These are phyloP conservation scores for Brachypodium distachyon DNA, from an alignment of 202 grass and related monocot species.

Conservation along the genomic window DNA sequence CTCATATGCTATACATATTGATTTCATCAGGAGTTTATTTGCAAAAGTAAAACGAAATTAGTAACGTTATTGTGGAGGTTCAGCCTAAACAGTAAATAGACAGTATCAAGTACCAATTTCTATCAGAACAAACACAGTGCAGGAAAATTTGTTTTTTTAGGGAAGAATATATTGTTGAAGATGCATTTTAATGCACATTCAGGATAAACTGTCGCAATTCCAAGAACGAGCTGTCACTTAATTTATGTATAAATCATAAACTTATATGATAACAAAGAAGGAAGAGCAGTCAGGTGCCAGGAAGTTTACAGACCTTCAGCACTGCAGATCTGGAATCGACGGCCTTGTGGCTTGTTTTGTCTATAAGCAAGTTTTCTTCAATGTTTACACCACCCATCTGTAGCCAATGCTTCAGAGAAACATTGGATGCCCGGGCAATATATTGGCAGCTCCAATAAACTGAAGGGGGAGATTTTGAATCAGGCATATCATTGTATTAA, in stretches of 20 bases:
- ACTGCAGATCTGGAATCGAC: conserved; percentile 79
- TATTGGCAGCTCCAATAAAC: conserved; percentile 97
- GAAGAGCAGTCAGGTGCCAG: neutral
- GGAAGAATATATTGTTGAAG: neutral
- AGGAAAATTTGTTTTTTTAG: neutral
- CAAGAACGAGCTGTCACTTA: neutral
- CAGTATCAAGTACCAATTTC: neutral
- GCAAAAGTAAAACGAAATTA: neutral
- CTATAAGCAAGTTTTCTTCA: conserved; percentile 86
- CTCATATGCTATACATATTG: neutral
- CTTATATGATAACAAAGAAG: neutral
- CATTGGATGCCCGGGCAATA: conserved; percentile 86
- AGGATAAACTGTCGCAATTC: neutral
- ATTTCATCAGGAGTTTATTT: neutral
- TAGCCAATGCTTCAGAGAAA: conserved; percentile 90
- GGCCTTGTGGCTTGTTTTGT: conserved; percentile 86
- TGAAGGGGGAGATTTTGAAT: conserved; percentile 15
- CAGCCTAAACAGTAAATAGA: neutral
- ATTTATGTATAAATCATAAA: neutral
- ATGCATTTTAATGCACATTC: neutral
- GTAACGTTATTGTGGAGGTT: neutral
- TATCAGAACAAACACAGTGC: neutral
- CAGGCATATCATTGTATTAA: neutral
- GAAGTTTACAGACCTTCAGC: conserved; percentile 55
- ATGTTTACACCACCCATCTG: conserved; percentile 86